These are phyloP conservation scores for Russula vinacea DNA, from an alignment of 768 basidiomycete species.

Conservation along the genomic window DNA sequence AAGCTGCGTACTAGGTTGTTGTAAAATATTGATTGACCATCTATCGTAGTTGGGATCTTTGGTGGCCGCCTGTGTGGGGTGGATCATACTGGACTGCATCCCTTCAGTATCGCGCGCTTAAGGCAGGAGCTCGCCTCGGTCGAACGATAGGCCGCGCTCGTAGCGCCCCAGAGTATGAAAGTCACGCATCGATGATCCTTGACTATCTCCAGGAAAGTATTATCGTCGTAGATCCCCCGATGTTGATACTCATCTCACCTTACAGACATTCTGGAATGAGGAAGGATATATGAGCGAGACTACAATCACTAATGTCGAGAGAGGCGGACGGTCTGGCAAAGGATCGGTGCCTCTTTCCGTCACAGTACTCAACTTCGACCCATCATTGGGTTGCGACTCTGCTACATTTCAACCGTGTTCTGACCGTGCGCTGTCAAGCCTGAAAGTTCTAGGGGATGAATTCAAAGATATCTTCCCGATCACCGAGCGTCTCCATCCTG, in stretches of 20 bases:
- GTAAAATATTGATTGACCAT: not conserved
- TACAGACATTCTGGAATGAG: constrained; percentile 25
- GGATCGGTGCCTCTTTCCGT: not conserved
- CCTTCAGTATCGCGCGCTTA: constrained; percentile 17
- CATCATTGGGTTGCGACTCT: constrained; percentile 20
- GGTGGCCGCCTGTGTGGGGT: constrained; percentile 20
- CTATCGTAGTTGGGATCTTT: constrained; percentile 19
- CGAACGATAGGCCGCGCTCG: constrained; percentile 11
- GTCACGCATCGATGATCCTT: constrained; percentile 13
- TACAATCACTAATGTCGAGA: constrained; percentile 16
- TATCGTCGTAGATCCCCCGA: not conserved
- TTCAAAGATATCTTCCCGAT: constrained; percentile 19
- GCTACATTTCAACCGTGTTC: constrained; percentile 23
- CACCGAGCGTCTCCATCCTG: not conserved
- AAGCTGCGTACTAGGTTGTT: not conserved
- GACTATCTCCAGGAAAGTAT: constrained; percentile 23
- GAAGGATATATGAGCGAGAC: constrained; percentile 22
- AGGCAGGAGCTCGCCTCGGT: constrained; percentile 16
- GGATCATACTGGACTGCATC: constrained; percentile 25
- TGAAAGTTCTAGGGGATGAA: constrained; percentile 18
- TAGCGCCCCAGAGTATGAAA: not conserved
- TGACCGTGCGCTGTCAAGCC: constrained; percentile 19
- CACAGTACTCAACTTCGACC: constrained; percentile 25
- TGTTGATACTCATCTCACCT: not conserved
- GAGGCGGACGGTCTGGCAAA: constrained; percentile 20